These are phyloP conservation scores for Pseudisothecium myosuroides DNA, from an alignment of 225 moss, liverwort and hornwort species.

Conservation along the genomic window DNA sequence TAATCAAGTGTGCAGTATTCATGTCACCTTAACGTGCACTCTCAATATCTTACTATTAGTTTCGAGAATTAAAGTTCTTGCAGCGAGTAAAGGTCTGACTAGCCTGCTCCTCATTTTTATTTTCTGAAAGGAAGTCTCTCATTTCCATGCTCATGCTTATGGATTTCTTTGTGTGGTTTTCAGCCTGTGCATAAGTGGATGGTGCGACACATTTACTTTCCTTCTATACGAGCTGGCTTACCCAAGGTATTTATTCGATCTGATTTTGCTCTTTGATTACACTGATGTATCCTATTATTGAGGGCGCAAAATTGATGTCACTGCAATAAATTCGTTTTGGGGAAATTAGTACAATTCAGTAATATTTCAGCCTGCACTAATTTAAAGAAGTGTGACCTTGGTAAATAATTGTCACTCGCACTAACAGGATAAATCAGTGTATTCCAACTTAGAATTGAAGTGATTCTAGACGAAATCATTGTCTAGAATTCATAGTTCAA, in stretches of 20 bases:
- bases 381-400: not conserved
- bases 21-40: not conserved
- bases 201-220: slow-evolving; percentile 97
- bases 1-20: not conserved
- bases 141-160: not conserved
- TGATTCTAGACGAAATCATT: not conserved
- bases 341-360: not conserved
- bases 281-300: not conserved
- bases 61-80: not conserved
- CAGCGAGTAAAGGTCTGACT: not conserved
- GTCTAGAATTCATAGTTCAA: not conserved
- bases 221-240: slow-evolving; percentile 74
- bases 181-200: slow-evolving; percentile 99
- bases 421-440: not conserved
- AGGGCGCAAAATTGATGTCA: not conserved
- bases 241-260: slow-evolving; percentile 30
- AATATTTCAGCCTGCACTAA: not conserved
- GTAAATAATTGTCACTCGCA: not conserved
- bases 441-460: not conserved
- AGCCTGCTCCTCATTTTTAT: not conserved
- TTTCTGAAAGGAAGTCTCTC: not conserved
- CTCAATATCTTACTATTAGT: not conserved
- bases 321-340: not conserved
- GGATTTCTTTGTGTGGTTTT: not conserved
- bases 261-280: not conserved